These are phyloP conservation scores for Trifolium fragiferum DNA, from an alignment of 306 rosid genomes.

Conservation along the genomic window DNA sequence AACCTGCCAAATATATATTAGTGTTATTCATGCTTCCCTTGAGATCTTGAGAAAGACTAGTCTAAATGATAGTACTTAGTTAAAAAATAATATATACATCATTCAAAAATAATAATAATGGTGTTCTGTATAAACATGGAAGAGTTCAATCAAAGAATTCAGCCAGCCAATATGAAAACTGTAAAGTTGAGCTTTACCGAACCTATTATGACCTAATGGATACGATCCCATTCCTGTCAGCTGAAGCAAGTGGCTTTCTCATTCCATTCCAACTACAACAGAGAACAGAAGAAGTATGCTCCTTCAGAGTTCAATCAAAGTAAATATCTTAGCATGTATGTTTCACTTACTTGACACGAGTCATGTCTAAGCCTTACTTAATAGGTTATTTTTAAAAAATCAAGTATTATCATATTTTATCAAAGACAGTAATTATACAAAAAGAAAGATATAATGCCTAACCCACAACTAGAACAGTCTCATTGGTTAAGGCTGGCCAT, in stretches of 20 bases:
- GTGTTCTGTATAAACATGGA: conserved; percentile 37
- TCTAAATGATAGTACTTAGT: neutral
- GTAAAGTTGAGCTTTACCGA: conserved; percentile 27
- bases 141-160: conserved; percentile 27
- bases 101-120: conserved; percentile 14
- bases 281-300: conserved; percentile 79
- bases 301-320: conserved; percentile 87
- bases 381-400: too few species aligned
- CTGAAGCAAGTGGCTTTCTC: conserved; percentile 87
- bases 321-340: too few species aligned
- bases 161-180: conserved; percentile 34
- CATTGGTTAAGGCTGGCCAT: too few species aligned
- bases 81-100: conserved; percentile 31
- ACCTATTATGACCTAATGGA: conserved; percentile 73
- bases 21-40: conserved; percentile 27
- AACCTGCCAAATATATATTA: conserved; percentile 2
- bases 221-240: conserved; percentile 85
- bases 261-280: conserved; percentile 92
- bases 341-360: too few species aligned
- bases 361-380: too few species aligned
- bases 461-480: too few species aligned
- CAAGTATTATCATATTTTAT: too few species aligned
- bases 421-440: too few species aligned
- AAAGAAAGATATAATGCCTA: too few species aligned
- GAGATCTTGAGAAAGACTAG: conserved; percentile 2